Evolutionary conservation across 2,329 filamentous ascomycete species (phyloP).

Genomic region (Xylariaceae sp.): DNA sequence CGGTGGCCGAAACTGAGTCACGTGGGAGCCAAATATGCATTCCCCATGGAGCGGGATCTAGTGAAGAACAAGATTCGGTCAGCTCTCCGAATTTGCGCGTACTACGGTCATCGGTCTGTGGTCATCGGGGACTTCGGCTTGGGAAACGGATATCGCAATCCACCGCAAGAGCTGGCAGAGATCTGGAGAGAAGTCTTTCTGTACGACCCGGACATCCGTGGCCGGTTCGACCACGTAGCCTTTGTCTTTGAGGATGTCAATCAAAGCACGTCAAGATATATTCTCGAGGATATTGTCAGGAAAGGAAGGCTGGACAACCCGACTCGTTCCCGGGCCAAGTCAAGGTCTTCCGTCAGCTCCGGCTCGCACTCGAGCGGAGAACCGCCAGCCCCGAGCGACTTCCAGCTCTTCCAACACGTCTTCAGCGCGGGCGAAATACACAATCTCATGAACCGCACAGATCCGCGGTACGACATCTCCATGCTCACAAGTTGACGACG

Average conservation of each 20-base stretch:
- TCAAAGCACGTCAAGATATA: slow-evolving; percentile 48
- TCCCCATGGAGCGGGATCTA: slow-evolving; percentile 63
- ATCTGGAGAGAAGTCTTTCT: slow-evolving; percentile 61
- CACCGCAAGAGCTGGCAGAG: slow-evolving; percentile 57
- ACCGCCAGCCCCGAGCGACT: slow-evolving; percentile 37
- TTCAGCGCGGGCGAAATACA: slow-evolving; percentile 48
- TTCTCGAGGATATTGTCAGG: slow-evolving; percentile 51
- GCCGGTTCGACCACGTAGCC: slow-evolving; percentile 55
- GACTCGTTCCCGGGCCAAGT: slow-evolving; percentile 29
- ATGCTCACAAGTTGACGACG: slow-evolving; percentile 33
- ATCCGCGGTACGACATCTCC: slow-evolving; percentile 49
- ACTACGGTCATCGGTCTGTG: slow-evolving; percentile 50
- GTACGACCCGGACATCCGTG: slow-evolving; percentile 56
- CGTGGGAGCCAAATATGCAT: slow-evolving; percentile 63
- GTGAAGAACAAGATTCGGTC: slow-evolving; percentile 68
- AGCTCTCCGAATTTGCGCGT: slow-evolving; percentile 63
- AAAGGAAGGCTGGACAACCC: slow-evolving; percentile 36
- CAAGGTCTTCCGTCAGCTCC: slow-evolving; percentile 29
- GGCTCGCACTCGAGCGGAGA: slow-evolving; percentile 28
- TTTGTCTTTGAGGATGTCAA: slow-evolving; percentile 58
- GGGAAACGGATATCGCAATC: slow-evolving; percentile 59
- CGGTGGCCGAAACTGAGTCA: slow-evolving; percentile 68
- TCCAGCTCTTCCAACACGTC: slow-evolving; percentile 48
- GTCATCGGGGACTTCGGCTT: slow-evolving; percentile 61
- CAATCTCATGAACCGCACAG: slow-evolving; percentile 44